Conservation (phyloP, 495 filamentous ascomycete genomes). For the Geopyxis carbonaria region DNA sequence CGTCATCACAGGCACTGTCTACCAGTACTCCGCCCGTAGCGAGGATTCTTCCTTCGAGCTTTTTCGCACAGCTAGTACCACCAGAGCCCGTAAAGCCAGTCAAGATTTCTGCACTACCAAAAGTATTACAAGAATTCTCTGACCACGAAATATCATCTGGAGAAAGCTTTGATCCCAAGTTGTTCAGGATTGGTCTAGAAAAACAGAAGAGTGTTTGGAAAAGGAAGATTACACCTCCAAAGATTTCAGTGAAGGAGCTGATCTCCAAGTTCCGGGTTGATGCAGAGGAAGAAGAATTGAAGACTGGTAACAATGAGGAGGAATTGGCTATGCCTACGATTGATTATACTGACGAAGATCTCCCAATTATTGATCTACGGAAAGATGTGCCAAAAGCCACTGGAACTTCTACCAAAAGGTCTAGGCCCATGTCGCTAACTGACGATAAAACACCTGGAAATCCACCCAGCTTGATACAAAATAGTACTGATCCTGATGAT, state of each 20-base stretch:
- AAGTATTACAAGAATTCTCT: not conserved
- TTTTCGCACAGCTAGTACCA: constrained; percentile 1
- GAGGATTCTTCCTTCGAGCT: constrained; percentile 2
- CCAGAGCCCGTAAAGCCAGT: not conserved
- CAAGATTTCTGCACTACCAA: no score
- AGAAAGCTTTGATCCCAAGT: not conserved
- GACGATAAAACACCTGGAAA: not conserved
- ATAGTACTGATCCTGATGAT: no score
- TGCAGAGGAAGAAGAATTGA: not conserved
- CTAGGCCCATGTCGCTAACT: not conserved
- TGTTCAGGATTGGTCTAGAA: no score
- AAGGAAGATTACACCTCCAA: constrained; percentile 4
- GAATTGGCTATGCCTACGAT: not conserved
- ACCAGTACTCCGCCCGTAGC: constrained; percentile 4
- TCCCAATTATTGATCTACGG: not conserved
- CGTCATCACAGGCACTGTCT: no score
- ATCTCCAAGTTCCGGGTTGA: constrained; percentile 2
- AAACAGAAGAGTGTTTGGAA: not conserved
- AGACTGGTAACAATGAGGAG: not conserved
- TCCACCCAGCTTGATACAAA: no score
- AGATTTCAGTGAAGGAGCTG: constrained; percentile 5
- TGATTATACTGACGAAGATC: not conserved
- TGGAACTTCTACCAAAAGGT: not conserved
- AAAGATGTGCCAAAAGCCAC: not conserved
- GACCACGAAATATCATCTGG: not conserved